phyloP scores from a whole-genome alignment of 805 yeast species.

The Saturnispora mendoncae region DNA sequence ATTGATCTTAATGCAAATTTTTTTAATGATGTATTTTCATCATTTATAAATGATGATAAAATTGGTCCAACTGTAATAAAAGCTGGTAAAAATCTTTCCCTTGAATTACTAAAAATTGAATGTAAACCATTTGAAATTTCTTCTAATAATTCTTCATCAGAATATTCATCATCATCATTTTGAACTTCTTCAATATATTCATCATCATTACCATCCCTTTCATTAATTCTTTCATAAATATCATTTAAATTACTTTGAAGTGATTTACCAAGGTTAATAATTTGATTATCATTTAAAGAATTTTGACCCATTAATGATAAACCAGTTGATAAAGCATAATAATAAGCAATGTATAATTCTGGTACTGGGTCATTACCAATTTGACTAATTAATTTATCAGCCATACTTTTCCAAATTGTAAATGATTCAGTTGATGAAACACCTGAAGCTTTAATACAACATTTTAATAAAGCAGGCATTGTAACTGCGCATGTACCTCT shows the following conservation, averaged over 20 bases:
- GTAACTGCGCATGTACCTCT: constrained; percentile 84
- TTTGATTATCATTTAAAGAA: constrained; percentile 46
- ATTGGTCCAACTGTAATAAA: constrained; percentile 60
- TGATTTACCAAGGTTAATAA: constrained; percentile 48
- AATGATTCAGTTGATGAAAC: constrained; percentile 51
- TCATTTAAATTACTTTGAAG: constrained; percentile 56
- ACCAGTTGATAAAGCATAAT: constrained; percentile 59
- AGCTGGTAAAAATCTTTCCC: constrained; percentile 49
- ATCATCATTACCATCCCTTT: constrained; percentile 68
- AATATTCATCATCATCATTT: constrained; percentile 72
- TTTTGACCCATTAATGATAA: constrained; percentile 59
- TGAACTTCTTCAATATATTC: constrained; percentile 83
- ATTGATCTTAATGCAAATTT: constrained; percentile 73
- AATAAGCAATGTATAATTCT: constrained; percentile 72
- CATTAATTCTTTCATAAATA: constrained; percentile 59
- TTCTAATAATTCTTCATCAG: constrained; percentile 85
- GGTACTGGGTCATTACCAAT: constrained; percentile 73
- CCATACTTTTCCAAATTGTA: constrained; percentile 63
- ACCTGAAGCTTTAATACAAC: constrained; percentile 49
- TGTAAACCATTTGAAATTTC: constrained; percentile 73
- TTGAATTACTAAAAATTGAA: constrained; percentile 56
- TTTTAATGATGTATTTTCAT: constrained; percentile 58
- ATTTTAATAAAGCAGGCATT: constrained; percentile 65
- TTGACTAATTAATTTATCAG: constrained; percentile 57
- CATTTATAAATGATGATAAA: constrained; percentile 50